A percentile compares a stretch with the other conserved stretches of the same genome.
phyloP scores from a whole-genome alignment of 2,329 filamentous ascomycete species.

The Ophiostoma sp. region DNA sequence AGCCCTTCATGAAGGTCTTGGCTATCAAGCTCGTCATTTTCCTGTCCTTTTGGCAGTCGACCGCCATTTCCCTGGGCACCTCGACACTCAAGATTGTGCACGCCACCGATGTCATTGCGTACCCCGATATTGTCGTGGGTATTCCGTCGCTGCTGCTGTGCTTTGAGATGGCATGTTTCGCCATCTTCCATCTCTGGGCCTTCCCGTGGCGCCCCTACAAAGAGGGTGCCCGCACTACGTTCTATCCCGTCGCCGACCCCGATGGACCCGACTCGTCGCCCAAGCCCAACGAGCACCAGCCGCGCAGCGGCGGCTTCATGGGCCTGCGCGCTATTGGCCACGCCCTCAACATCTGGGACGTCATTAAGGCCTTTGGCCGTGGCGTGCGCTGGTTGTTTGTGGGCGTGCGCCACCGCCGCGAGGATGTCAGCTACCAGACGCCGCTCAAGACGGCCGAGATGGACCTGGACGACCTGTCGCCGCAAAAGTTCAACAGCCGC shows the following conservation, averaged over 20 bases:
- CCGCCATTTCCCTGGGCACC: conserved; percentile 52
- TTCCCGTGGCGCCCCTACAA: conserved; percentile 76
- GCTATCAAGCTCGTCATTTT: conserved; percentile 92
- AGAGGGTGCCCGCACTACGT: conserved; percentile 44
- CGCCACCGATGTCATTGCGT: conserved; percentile 61
- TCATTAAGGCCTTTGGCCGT: conserved; percentile 75
- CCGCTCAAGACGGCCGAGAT: conserved; percentile 34
- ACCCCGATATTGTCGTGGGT: conserved; percentile 76
- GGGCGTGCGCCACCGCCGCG: conserved; percentile 62
- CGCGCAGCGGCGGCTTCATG: conserved; percentile 64
- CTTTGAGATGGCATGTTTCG: conserved; percentile 81
- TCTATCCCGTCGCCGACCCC: conserved; percentile 49
- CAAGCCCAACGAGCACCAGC: conserved; percentile 46
- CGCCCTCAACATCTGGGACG: conserved; percentile 78
- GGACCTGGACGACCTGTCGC: conserved; percentile 42
- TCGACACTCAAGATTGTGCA: conserved; percentile 63
- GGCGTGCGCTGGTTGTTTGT: conserved; percentile 80
- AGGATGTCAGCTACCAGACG: conserved; percentile 51
- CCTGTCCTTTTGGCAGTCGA: conserved; percentile 81
- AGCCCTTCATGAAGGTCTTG: conserved; percentile 75
- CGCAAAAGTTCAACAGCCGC: conserved; percentile 17
- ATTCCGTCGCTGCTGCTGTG: conserved; percentile 77
- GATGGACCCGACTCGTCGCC: conserved; percentile 44
- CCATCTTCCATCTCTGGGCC: conserved; percentile 76
- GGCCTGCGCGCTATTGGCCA: conserved; percentile 67